Percentiles rank a stretch among this genome's conserved stretches.
Conservation (phyloP, 2,329 filamentous ascomycete species). For the Penicillium sp. region DNA sequence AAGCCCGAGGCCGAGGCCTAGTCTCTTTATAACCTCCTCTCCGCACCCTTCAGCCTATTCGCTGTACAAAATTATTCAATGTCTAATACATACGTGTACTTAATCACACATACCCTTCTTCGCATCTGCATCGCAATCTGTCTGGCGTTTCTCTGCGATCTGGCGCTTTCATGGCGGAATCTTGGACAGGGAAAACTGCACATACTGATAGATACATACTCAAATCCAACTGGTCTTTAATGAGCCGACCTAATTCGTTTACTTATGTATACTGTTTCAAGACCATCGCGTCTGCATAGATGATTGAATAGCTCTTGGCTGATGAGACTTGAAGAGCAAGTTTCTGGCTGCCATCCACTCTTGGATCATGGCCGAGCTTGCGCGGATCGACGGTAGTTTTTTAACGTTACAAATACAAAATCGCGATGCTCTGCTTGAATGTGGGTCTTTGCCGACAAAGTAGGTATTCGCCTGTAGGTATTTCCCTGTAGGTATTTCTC, state of each 20-base stretch:
- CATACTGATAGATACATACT: background rate
- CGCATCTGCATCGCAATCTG: background rate
- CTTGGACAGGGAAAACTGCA: background rate
- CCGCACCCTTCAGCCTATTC: background rate
- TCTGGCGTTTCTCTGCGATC: background rate
- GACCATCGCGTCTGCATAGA: too few relatives aligned
- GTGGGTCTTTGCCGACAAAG: background rate
- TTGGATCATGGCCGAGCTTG: background rate
- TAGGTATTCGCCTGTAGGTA: background rate
- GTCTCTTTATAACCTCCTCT: background rate
- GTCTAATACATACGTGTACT: conserved; percentile 4
- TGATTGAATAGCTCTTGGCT: too few relatives aligned
- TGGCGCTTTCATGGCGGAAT: background rate
- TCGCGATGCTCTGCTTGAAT: background rate
- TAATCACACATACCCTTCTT: background rate
- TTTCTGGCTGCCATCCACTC: too few relatives aligned
- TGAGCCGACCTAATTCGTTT: background rate
- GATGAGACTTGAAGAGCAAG: too few relatives aligned
- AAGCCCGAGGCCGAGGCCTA: conserved; percentile 52
- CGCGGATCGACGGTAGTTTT: background rate
- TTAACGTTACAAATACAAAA: background rate
- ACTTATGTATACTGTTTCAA: background rate
- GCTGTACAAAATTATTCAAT: background rate
- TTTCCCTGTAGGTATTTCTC: background rate
- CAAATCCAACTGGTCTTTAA: background rate